Conservation (phyloP, 1,284 basidiomycete genomes). For the Naganishia sp. region DNA sequence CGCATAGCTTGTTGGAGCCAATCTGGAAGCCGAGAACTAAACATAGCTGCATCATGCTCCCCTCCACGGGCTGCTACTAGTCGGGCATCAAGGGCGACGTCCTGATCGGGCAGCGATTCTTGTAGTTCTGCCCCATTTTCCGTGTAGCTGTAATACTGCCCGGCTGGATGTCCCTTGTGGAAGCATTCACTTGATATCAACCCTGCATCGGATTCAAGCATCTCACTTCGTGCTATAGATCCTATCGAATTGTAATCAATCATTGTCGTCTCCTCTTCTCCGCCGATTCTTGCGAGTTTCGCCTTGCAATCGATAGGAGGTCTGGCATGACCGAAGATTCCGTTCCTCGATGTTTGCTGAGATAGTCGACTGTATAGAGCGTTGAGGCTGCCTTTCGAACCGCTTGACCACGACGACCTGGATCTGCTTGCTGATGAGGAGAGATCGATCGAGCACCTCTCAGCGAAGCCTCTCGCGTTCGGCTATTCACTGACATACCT, state of each 20-base stretch:
- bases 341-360: conserved; percentile 12
- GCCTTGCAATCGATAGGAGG: neutral
- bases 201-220: neutral
- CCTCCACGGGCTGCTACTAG: too few relatives aligned
- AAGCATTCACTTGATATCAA: neutral
- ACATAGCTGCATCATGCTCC: neutral
- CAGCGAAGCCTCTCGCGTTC: neutral
- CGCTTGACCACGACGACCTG: neutral
- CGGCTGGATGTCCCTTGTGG: neutral
- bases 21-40: conserved; percentile 1
- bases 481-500: neutral
- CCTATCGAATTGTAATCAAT: neutral
- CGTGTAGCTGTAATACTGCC: neutral
- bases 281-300: neutral
- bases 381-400: conserved; percentile 7
- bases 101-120: neutral
- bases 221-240: neutral
- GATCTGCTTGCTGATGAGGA: too few relatives aligned
- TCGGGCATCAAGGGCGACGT: too few relatives aligned
- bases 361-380: conserved; percentile 1
- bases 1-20: neutral
- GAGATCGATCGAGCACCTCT: neutral
- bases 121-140: neutral
- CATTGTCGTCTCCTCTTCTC: neutral
- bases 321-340: neutral